These are phyloP conservation scores for Saccharum hybrid DNA, from an alignment of 202 grass and related monocot species.

Conservation along the genomic window DNA sequence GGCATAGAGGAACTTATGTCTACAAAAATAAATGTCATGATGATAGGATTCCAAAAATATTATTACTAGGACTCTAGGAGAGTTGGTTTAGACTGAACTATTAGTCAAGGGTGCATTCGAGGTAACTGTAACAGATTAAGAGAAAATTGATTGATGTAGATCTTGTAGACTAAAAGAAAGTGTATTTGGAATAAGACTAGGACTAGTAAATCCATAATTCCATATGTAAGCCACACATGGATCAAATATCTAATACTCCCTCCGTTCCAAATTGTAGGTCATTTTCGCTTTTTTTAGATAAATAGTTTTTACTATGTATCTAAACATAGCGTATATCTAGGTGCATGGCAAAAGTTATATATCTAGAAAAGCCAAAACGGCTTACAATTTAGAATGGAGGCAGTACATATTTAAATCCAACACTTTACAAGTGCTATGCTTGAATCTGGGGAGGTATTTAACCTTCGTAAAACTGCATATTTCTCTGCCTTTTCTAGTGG, in stretches of 20 bases:
- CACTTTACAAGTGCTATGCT: slow-evolving; percentile 11
- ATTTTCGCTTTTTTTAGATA: neutral
- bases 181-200: slow-evolving; percentile 16
- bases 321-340: neutral
- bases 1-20: neutral
- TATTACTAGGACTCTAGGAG: too few relatives aligned
- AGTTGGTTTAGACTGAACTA: too few relatives aligned
- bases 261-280: neutral
- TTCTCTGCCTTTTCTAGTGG: slow-evolving; percentile 86
- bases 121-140: too few relatives aligned
- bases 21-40: too few relatives aligned
- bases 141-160: neutral
- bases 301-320: neutral
- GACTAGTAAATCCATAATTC: neutral
- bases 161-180: slow-evolving; percentile 27
- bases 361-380: neutral
- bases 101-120: too few relatives aligned
- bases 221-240: slow-evolving; percentile 32
- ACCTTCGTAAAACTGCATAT: slow-evolving; percentile 84
- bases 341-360: neutral
- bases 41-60: too few relatives aligned
- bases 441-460: slow-evolving; percentile 39
- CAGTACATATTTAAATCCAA: slow-evolving; percentile 36
- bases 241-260: slow-evolving; percentile 6
- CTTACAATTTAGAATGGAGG: neutral